Conservation (phyloP, 768 basidiomycete species). For the Daedaleopsis nitida region DNA sequence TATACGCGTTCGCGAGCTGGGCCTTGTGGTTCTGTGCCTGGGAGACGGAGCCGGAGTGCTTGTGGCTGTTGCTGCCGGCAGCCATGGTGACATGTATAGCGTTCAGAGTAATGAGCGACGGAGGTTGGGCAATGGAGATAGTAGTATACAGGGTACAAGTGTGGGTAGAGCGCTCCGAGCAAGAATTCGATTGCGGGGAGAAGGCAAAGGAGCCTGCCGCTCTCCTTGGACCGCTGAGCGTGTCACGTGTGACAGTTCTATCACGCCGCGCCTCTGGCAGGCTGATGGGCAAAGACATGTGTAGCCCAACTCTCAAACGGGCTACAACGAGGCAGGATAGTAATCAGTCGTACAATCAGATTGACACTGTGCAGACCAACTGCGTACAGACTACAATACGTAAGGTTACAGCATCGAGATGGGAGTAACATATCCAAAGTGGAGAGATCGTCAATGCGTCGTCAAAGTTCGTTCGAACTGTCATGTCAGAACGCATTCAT, state of each 20-base stretch:
- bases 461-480: not conserved
- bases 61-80: slow-evolving; percentile 23
- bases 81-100: slow-evolving; percentile 32
- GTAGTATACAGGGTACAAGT: slow-evolving; percentile 13
- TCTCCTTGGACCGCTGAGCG: not conserved
- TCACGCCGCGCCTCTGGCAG: not conserved
- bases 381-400: not conserved
- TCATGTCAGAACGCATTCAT: slow-evolving; percentile 33
- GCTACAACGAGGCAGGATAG: not conserved
- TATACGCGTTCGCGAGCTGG: slow-evolving; percentile 93
- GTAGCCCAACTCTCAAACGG: not conserved
- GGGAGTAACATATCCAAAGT: too few relatives aligned
- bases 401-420: not conserved
- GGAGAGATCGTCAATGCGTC: not conserved
- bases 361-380: not conserved
- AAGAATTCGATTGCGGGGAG: not conserved
- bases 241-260: not conserved
- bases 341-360: not conserved
- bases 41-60: slow-evolving; percentile 34
- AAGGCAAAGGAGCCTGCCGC: not conserved
- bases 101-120: slow-evolving; percentile 25
- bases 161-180: slow-evolving; percentile 4
- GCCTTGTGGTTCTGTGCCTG: slow-evolving; percentile 68
- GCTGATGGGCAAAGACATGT: not conserved
- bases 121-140: slow-evolving; percentile 6